Base-by-base conservation (phyloP, 495 filamentous ascomycete species). In the Pyrenula aspistea region DNA sequence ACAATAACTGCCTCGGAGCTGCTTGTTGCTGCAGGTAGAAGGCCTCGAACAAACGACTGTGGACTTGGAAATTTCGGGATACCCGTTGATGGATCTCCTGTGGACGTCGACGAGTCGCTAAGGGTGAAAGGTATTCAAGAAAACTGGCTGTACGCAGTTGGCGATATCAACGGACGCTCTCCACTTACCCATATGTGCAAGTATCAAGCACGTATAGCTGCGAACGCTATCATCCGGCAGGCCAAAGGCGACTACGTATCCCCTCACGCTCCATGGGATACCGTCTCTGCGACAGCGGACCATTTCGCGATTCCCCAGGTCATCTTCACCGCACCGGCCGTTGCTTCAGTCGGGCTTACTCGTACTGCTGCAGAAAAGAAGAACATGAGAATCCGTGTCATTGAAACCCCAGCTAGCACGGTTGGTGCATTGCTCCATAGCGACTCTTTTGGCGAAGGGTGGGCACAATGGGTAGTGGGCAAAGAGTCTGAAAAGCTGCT, bases 121-220 rank as follows among this genome's bases (percentile, higher is more conserved):
- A 19, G 25, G 36, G 61, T 63, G 10, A 12, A 23, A 49, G 20
- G 24, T 22, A 47, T 55, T 24, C 56, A 8, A 23, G 59, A 36
- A 3, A 53, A 31, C 4, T 65, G 62, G 62, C 56, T 65, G 4
- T 65, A 60, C 59, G 61, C 61, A 1, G 54, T 56, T 48, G 62
- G 62, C 10, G 62, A 65, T 53, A 50, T 61, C 19, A 65, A 65
- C 42, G 61, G 58, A 11, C 55, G 36, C 23, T 51, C 36, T 12
- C 58, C 61, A 24, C 25, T 55, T 8, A 65, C 62, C 1, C 62
- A 65, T 50, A 58, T 59, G 59, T 36, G 62, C 53, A 53, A 49
- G n/a, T 65, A 65, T 49, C 61, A 65, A 25, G 57, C 21, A 0
- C 60, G 61, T 1, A 65, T 65, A 50, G 59, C 59, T 10, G 31